Evolutionary conservation across 1,284 basidiomycete genomes (phyloP).

Genomic region (Xanthoconium separans): DNA sequence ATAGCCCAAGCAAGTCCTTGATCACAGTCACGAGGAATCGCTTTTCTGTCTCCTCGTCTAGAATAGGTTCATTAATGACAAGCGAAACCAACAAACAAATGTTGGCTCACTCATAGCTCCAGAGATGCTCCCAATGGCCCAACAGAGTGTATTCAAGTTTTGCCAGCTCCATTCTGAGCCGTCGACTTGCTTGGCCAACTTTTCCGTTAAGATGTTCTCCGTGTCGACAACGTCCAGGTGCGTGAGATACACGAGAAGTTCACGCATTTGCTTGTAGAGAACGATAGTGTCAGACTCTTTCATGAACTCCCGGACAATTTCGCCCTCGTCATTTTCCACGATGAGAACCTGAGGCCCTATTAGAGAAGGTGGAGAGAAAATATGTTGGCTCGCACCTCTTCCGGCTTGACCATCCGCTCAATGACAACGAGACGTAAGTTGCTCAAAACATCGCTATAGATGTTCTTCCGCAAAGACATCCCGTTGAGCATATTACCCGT

Average conservation of each 20-base stretch:
- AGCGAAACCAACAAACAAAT: background rate
- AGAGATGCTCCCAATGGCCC: conserved; percentile 99
- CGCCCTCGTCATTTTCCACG: conserved; percentile 99
- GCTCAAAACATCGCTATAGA: conserved; percentile 92
- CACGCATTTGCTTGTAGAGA: conserved; percentile 98
- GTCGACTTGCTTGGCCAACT: conserved; percentile 95
- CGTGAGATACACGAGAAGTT: conserved; percentile 95
- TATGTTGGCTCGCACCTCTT: conserved; percentile 68
- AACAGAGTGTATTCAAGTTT: conserved; percentile 98
- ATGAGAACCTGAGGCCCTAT: conserved; percentile 74
- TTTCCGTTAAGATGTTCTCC: conserved; percentile 96
- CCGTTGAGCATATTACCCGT: conserved; percentile 70
- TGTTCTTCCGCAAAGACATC: conserved; percentile 86
- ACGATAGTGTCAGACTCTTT: conserved; percentile 99
- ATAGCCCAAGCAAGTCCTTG: conserved; percentile 95
- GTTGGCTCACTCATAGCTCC: conserved; percentile 91
- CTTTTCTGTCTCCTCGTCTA: conserved; percentile 98
- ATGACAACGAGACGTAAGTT: conserved; percentile 97
- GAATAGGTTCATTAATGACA: conserved; percentile 7
- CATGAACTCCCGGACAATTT: conserved; percentile 99
- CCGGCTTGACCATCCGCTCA: conserved; percentile 99
- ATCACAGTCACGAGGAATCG: conserved; percentile 99
- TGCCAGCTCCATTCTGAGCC: conserved; percentile 99
- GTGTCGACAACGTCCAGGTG: conserved; percentile 97
- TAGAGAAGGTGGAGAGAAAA: conserved; percentile 10